Evolutionary conservation across 1,284 basidiomycete species (phyloP).

Genomic region (Pisolithus thermaeus): DNA sequence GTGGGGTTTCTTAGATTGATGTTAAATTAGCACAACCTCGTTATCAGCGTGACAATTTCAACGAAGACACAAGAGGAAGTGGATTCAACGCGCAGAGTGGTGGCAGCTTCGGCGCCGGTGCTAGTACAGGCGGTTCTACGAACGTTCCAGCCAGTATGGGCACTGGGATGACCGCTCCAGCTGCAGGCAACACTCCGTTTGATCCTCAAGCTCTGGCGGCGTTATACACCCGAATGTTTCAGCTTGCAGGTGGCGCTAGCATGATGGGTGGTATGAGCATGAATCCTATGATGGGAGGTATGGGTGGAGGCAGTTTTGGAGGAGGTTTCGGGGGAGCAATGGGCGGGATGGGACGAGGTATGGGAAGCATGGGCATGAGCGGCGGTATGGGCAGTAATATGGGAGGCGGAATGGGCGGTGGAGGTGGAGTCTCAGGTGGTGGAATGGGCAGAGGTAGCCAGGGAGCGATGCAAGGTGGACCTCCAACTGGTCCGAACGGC

Average conservation of each 20-base stretch:
- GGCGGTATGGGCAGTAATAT: constrained; percentile 36
- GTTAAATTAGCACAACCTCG: constrained; percentile 91
- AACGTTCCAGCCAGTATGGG: constrained; percentile 11
- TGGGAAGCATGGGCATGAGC: constrained; percentile 33
- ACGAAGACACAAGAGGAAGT: constrained; percentile 24
- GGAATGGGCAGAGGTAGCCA: constrained; percentile 36
- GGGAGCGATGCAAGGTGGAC: constrained; percentile 24
- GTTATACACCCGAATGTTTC: constrained; percentile 80
- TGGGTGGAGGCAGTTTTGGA: constrained; percentile 18
- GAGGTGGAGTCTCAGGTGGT: constrained; percentile 38
- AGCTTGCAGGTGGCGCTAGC: constrained; percentile 51
- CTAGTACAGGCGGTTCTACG: constrained; percentile 20
- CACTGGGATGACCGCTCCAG: constrained; percentile 12
- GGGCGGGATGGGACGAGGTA: constrained; percentile 42
- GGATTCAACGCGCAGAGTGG: constrained; percentile 19
- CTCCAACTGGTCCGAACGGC: constrained; percentile 31
- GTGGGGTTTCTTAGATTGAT: constrained; percentile 63
- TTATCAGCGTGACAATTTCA: constrained; percentile 62
- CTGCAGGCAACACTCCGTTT: constrained; percentile 54
- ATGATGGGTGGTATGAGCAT: constrained; percentile 43
- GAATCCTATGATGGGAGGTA: constrained; percentile 38
- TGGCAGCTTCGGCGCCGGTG: constrained; percentile 17
- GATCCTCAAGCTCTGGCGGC: constrained; percentile 77
- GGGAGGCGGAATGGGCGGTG: constrained; percentile 29
- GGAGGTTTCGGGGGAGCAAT: constrained; percentile 27